Percentiles rank a stretch among this genome's conserved stretches.
These are phyloP conservation scores for Tuber magnatum DNA, from an alignment of 495 filamentous ascomycete genomes.

Conservation along the genomic window DNA sequence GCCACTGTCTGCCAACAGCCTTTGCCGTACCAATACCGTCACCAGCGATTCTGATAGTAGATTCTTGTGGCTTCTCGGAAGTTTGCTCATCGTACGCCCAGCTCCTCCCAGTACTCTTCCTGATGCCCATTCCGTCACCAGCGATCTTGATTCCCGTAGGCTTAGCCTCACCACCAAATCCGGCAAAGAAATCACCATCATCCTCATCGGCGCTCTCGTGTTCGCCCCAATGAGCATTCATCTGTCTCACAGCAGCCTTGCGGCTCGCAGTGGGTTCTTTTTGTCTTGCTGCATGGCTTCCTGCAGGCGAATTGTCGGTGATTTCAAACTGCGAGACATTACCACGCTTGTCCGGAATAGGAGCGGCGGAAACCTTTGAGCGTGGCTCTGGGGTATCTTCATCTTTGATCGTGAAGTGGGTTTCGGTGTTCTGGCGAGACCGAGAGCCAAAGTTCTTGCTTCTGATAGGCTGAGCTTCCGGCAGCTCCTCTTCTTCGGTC, in stretches of 20 bases:
- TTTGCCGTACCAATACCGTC: conserved; percentile 71
- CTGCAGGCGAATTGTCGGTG: conserved; percentile 36
- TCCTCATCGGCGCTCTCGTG: conserved; percentile 28
- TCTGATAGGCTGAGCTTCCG: conserved; percentile 51
- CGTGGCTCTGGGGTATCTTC: conserved; percentile 29
- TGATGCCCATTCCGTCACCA: conserved; percentile 34
- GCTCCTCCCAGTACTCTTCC: conserved; percentile 24
- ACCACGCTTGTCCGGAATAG: conserved; percentile 13
- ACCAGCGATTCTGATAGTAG: conserved; percentile 55
- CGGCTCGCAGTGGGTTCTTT: conserved; percentile 23
- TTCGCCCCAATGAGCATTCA: conserved; percentile 35
- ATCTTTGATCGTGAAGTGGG: conserved; percentile 64
- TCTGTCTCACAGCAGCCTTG: conserved; percentile 39
- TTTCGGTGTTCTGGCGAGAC: conserved; percentile 66
- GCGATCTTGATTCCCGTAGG: conserved; percentile 27
- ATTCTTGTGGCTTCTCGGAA: background rate
- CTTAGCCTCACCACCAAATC: conserved; percentile 28
- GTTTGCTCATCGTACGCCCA: conserved; percentile 22
- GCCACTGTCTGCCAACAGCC: conserved; percentile 54
- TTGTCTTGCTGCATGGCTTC: conserved; percentile 10
- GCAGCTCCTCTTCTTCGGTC: conserved; percentile 57
- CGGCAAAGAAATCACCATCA: conserved; percentile 37
- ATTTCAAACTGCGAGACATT: conserved; percentile 35
- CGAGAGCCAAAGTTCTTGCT: conserved; percentile 49
- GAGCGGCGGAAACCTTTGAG: conserved; percentile 18